These are phyloP conservation scores for Euryodendron excelsum DNA, from an alignment of 148 eudicot species.

Conservation along the genomic window DNA sequence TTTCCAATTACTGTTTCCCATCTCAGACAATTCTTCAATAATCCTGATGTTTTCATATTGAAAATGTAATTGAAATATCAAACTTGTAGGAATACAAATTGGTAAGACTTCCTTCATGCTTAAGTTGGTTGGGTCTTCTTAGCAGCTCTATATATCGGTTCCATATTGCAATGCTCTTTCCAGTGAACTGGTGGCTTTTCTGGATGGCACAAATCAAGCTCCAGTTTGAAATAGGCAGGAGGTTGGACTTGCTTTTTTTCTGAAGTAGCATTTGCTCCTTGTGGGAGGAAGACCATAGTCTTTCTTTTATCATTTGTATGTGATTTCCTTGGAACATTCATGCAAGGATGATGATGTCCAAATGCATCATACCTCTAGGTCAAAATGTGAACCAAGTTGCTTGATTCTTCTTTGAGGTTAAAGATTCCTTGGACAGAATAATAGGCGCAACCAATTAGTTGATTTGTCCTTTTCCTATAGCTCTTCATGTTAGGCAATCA, in stretches of 20 bases:
- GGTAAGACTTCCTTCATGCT: not conserved
- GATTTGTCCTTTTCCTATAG: not conserved
- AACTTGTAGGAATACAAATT: not conserved
- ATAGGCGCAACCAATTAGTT: not conserved
- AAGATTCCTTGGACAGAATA: constrained; percentile 1
- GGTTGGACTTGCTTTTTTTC: no score
- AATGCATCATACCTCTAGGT: no score
- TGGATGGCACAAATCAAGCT: no score
- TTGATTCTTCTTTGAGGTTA: not conserved
- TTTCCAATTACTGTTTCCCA: not conserved
- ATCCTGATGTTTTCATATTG: not conserved
- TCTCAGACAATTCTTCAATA: not conserved
- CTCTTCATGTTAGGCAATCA: not conserved
- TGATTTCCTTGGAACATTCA: no score
- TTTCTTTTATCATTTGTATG: no score
- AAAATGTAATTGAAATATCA: not conserved
- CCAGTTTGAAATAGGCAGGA: no score
- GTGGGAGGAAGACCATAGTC: no score
- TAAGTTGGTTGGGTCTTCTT: not conserved
- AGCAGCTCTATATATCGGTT: not conserved
- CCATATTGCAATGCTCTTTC: not conserved
- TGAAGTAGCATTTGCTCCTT: no score
- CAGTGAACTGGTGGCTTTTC: not conserved
- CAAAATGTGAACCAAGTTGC: not conserved
- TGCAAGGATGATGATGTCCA: no score